Conservation (phyloP, 2,329 filamentous ascomycete species). For the Chaetoscypha palmicola region DNA sequence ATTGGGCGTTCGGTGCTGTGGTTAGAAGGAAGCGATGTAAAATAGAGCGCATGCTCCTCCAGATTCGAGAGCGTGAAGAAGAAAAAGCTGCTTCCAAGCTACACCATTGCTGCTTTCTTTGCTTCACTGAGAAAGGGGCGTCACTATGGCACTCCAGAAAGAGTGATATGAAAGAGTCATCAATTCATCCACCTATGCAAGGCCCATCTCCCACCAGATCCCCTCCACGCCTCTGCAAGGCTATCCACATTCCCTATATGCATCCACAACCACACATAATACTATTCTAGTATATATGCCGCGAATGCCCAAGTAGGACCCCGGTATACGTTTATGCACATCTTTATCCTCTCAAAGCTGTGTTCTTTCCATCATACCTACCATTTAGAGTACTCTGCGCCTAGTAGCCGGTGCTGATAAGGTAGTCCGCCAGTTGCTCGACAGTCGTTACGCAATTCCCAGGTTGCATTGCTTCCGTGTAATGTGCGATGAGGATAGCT, state of each 20-base stretch:
- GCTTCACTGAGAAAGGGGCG: not conserved
- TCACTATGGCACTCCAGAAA: no score
- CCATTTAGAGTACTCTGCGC: slow-evolving; percentile 16
- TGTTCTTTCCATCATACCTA: slow-evolving; percentile 1
- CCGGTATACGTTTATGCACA: slow-evolving; percentile 16
- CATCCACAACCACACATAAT: slow-evolving; percentile 10
- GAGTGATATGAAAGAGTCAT: slow-evolving; percentile 11
- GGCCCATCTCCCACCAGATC: slow-evolving; percentile 6
- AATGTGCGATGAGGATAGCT: slow-evolving; percentile 83
- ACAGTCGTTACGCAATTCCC: slow-evolving; percentile 72
- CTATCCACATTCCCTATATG: slow-evolving; percentile 18
- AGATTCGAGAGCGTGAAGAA: no score
- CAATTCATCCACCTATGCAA: slow-evolving; percentile 27
- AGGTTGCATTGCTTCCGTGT: slow-evolving; percentile 66
- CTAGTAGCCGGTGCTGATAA: slow-evolving; percentile 65
- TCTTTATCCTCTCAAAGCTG: slow-evolving; percentile 6
- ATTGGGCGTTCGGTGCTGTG: not conserved
- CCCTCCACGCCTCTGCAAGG: slow-evolving; percentile 16
- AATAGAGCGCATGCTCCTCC: not conserved
- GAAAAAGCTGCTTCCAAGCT: no score
- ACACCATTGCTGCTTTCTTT: no score
- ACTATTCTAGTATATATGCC: slow-evolving; percentile 26
- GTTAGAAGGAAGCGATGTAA: not conserved
- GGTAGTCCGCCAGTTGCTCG: slow-evolving; percentile 80
- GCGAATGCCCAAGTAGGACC: slow-evolving; percentile 17